Evolutionary conservation across 768 basidiomycete species (phyloP), one percentile per base, ranked within the genome.

Genomic region (Phaffia tasmanica): DNA sequence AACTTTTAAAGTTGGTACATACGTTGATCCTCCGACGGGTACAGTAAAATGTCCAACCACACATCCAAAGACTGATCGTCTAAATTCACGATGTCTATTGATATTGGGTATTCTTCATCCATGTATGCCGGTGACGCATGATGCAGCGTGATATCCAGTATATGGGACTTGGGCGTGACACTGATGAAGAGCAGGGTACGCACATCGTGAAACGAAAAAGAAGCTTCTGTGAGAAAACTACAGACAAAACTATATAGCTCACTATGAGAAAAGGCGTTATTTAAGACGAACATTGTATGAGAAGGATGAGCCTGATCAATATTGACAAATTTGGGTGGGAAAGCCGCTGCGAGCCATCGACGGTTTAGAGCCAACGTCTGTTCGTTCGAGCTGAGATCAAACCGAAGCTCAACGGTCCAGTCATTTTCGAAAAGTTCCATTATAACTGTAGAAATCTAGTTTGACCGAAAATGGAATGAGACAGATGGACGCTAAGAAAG

Each of bases 101-200:
- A 73, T 70, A 97, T 85, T 0, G 87, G 85, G 72, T 87, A 88
- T 55, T 82, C 80, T 74, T 95, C 93, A 69, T 87, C 85, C 47
- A 94, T 75, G 74, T 86, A 88, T 0, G 89, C 89, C 0, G 87
- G 86, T 1, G 81, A 75, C 0, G 81, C 77, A 65, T 90, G 85
- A 0, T 79, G 74, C 55, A 92, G 73, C 0, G 79, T 77, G 23
- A 88, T 77, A 4, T 76, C 71, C 3, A 94, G 71, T 0, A 76
- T 75, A 69, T 88, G 88, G 0, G 84, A 80, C 25, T 82, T 82
- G 69, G 85, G 81, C 8, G 66, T 63, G 49, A 79, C 73, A 27
- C 78, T 76, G 72, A 50, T 9, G 15, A 1, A 15, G 19, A 29
- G 46, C n/a, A 46, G 48, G 2, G 7, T 4, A 64, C 72, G 68